Percentiles rank a stretch among this genome's conserved stretches.
phyloP scores from a whole-genome alignment of 163 green algal species.

The Chlamydomonas reinhardtii region DNA sequence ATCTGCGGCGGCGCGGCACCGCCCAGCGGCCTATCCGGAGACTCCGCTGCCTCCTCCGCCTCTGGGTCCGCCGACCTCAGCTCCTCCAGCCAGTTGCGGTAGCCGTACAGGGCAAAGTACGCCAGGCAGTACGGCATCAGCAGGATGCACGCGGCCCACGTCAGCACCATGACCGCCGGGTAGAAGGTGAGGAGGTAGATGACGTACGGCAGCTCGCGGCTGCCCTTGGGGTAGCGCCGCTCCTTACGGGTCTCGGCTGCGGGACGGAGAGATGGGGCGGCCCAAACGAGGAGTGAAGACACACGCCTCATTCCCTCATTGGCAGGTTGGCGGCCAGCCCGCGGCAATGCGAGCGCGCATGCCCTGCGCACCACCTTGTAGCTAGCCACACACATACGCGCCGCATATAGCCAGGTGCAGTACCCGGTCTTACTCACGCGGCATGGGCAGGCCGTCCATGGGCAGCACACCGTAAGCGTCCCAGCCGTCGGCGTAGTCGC shows the following conservation, averaged over 20 bases:
- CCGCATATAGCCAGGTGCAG: too few relatives aligned
- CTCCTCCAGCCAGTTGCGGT: background rate
- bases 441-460: slow-evolving; percentile 1
- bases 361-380: too few relatives aligned
- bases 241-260: background rate
- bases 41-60: background rate
- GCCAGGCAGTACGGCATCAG: slow-evolving; percentile 5
- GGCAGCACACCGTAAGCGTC: background rate
- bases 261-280: too few relatives aligned
- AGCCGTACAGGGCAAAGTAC: slow-evolving; percentile 12
- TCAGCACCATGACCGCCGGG: background rate
- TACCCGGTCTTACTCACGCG: too few relatives aligned
- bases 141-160: background rate
- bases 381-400: too few relatives aligned
- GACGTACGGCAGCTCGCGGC: slow-evolving; percentile 4
- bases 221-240: background rate
- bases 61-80: background rate
- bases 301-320: too few relatives aligned
- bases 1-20: too few relatives aligned
- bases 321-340: too few relatives aligned
- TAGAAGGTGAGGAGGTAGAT: slow-evolving; percentile 15
- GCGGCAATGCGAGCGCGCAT: too few relatives aligned
- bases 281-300: too few relatives aligned
- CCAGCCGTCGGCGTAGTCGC: background rate
- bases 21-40: too few relatives aligned